A percentile compares a stretch with the other conserved stretches of the same genome.
These are phyloP conservation scores for Plasmodiophora brassicae DNA, from an alignment of 208 protist species.

Conservation along the genomic window DNA sequence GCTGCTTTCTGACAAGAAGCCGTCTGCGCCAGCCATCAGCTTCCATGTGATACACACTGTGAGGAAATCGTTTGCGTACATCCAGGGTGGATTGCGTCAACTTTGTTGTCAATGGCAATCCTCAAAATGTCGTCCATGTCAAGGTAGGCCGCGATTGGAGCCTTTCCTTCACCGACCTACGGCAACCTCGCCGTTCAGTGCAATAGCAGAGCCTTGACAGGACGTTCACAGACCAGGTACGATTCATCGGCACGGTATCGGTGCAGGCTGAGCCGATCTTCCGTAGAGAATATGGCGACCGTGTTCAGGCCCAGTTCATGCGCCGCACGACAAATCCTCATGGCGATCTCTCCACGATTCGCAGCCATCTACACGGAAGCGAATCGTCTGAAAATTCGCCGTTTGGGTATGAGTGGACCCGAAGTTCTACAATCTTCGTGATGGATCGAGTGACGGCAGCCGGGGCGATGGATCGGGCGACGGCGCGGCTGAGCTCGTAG, in stretches of 20 bases:
- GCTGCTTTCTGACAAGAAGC: constrained; percentile 41
- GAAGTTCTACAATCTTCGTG: not conserved
- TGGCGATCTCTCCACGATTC: constrained; percentile 76
- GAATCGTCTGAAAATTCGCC: not conserved
- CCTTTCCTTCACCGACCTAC: constrained; percentile 45
- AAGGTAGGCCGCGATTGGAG: constrained; percentile 66
- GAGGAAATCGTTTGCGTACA: constrained; percentile 34
- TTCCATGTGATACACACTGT: too few relatives aligned
- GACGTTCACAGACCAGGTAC: constrained; percentile 54
- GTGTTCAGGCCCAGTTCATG: constrained; percentile 71
- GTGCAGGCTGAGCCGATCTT: constrained; percentile 54
- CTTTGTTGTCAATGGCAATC: constrained; percentile 56
- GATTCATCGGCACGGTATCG: constrained; percentile 61
- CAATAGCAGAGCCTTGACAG: not conserved
- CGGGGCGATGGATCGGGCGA: not conserved
- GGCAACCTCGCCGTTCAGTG: not conserved
- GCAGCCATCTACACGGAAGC: constrained; percentile 59
- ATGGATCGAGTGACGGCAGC: not conserved
- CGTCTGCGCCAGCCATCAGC: not conserved
- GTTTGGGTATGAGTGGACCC: not conserved
- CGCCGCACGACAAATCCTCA: constrained; percentile 70
- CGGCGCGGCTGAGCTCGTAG: not conserved
- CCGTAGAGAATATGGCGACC: constrained; percentile 65
- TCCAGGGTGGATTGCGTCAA: constrained; percentile 67
- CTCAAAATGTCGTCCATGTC: constrained; percentile 59